Evolutionary conservation across 2,329 filamentous ascomycete genomes (phyloP).

Genomic region (Fusarium sp.): DNA sequence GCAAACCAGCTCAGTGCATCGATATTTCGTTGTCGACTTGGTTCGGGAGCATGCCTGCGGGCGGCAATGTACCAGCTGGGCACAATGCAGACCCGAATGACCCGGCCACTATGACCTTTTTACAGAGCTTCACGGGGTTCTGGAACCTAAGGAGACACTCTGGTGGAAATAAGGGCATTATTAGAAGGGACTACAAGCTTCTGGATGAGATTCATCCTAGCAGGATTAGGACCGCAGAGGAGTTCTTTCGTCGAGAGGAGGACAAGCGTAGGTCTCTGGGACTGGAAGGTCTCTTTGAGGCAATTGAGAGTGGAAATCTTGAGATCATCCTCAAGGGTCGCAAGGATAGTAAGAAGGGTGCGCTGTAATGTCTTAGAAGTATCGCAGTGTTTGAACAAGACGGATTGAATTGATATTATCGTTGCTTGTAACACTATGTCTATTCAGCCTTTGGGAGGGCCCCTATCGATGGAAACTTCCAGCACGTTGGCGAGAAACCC

Average conservation of each 20-base stretch:
- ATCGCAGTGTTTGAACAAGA: no score
- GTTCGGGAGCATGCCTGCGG: neutral
- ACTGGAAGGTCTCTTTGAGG: neutral
- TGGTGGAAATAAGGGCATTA: slow-evolving; percentile 6
- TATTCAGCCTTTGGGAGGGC: no score
- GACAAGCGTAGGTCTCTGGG: neutral
- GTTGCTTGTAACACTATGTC: no score
- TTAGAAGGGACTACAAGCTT: slow-evolving; percentile 20
- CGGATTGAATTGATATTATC: no score
- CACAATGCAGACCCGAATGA: slow-evolving; percentile 17
- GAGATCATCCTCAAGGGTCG: neutral
- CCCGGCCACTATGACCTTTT: slow-evolving; percentile 9
- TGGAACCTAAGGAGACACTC: slow-evolving; percentile 29
- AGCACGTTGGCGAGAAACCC: no score
- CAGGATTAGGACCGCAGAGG: slow-evolving; percentile 15
- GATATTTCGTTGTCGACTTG: neutral
- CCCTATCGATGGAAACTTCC: no score
- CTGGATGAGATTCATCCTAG: slow-evolving; percentile 31
- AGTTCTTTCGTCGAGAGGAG: slow-evolving; percentile 16
- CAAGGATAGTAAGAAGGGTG: neutral
- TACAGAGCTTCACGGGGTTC: slow-evolving; percentile 28
- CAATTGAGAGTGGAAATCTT: rapidly evolving
- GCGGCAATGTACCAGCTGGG: rapidly evolving
- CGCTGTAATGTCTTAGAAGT: neutral
- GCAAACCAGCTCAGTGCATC: slow-evolving; percentile 19